Evolutionary conservation across 495 filamentous ascomycete genomes (phyloP), one percentile per base, ranked within the genome.

Genomic region (Tuber indicum): DNA sequence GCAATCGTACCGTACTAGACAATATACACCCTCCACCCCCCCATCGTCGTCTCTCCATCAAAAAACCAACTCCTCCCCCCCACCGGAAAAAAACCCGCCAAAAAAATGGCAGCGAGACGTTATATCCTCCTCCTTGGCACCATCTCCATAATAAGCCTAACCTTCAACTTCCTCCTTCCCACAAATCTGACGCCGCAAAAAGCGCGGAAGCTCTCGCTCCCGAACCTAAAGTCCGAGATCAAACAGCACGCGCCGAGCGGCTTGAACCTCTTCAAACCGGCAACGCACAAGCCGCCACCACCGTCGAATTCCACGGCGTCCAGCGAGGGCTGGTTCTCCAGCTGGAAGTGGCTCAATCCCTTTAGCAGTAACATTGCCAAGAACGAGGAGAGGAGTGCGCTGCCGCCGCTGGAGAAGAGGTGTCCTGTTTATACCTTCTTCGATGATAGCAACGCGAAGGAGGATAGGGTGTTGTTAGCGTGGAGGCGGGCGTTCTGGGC

Each of bases 401-500:
- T 99, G 5, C 96, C 96, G 75, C 92, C 94, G 6, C 84, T 94
- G n/a, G 83, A 78, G 39, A 86, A 89, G 52, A 89, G 95, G 45
- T 90, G 92, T 26, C 88, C 90, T n/a, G 90, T 98, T 70, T 98
- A 97, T 84, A 97, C 94, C 73, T 99, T 93, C 84, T 97, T 97
- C 82, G 93, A 97, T 79, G 78, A 89, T 90, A 78, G 89, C 90
- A 69, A 86, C 87, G 73, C 86, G 87, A 87, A 92, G 6, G 92
- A 98, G 82, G 90, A 90, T 79, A 88, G 91, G 80, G 85, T 99
- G 70, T 86, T 99, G 52, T 87, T 96, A 74, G 89, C 92, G 74
- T 99, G 96, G 96, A 89, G 94, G 74, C 87, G 94, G 73, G 96
- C 94, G 12, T 98, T 94, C 92, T 98, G 92, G 90, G 94, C 94